Evolutionary conservation across 2,329 filamentous ascomycete genomes (phyloP).

Genomic region (Claviceps digitariae): DNA sequence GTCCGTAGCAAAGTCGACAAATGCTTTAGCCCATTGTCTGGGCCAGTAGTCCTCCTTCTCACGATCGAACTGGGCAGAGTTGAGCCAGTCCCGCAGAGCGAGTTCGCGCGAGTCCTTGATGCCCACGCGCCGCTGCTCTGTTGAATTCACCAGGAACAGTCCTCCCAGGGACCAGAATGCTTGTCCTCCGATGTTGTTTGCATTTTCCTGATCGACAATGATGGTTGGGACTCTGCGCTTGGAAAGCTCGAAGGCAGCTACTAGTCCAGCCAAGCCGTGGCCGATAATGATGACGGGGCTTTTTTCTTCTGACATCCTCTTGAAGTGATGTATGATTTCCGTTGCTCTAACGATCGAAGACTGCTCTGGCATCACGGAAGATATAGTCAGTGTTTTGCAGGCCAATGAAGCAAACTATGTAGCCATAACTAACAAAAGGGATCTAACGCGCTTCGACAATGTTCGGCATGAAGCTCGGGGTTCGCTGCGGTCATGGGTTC

Average conservation of each 20-base stretch:
- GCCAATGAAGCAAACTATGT: too few relatives aligned
- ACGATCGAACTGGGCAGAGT: slow-evolving; percentile 44
- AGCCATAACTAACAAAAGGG: too few relatives aligned
- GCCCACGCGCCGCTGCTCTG: slow-evolving; percentile 41
- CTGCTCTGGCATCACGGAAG: background rate
- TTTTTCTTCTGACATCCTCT: slow-evolving; percentile 16
- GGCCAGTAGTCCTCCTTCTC: slow-evolving; percentile 44
- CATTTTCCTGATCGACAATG: slow-evolving; percentile 45
- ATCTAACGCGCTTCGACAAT: background rate
- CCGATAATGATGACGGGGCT: slow-evolving; percentile 41
- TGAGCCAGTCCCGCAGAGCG: slow-evolving; percentile 45
- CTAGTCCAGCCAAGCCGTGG: slow-evolving; percentile 44
- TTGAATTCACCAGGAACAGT: slow-evolving; percentile 44
- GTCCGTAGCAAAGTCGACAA: slow-evolving; percentile 47
- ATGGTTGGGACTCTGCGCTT: slow-evolving; percentile 34
- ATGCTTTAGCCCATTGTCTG: slow-evolving; percentile 47
- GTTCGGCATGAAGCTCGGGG: background rate
- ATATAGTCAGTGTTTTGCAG: background rate
- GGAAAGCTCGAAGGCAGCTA: slow-evolving; percentile 43
- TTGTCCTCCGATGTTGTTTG: slow-evolving; percentile 43
- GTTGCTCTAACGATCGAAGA: background rate
- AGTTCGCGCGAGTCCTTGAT: slow-evolving; percentile 44
- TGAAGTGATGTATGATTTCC: background rate
- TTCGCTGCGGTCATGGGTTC: background rate
- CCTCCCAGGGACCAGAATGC: slow-evolving; percentile 52